Base-by-base conservation (phyloP, 805 yeast genomes). In the Henningerozyma blattae region DNA sequence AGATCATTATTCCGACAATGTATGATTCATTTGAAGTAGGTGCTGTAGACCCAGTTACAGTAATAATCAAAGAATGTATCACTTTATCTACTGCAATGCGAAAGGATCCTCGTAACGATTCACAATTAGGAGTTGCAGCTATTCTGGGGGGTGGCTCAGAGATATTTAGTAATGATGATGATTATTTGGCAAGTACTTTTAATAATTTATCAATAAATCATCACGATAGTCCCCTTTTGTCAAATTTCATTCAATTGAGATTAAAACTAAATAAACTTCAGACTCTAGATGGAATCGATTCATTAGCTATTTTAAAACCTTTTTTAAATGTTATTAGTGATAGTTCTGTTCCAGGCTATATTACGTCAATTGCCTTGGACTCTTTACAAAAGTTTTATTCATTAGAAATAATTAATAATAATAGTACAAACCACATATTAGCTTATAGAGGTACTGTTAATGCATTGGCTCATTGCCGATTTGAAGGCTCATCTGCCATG, bases 401-500 rank as follows among this genome's bases (percentile, higher is more conserved):
- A 27, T 79, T 82, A 53, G 72, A 68, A 13, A 72, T 91, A 22
- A 66, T 91, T n/a, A 63, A 71, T 15, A 52, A 50, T 8, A 47
- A 59, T 2, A 73, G 85, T 4, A 60, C 64, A 20, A 77, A 79
- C 36, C 84, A 82, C 48, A 67, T 81, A 31, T 70, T 78, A 8
- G 71, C 59, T 1, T 47, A 48, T 72, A 40, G 72, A 36, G 61
- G 56, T 34, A 47, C 54, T 6, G 58, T 65, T 32, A 59, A 58
- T 22, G 72, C 96, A 0, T 66, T 91, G 41, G 83, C 97, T 1
- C 95, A 85, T 52, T 91, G 97, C 58, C 72, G 95, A 30, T 91
- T 91, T 53, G 96, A 91, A 62, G 95, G 95, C 2, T 80, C 91
- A 0, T 95, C 87, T 51, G 94, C 85, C 53, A 70, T 79, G 24